phyloP scores from a whole-genome alignment of 2,329 filamentous ascomycete genomes.

The Neofusicoccum ribis region DNA sequence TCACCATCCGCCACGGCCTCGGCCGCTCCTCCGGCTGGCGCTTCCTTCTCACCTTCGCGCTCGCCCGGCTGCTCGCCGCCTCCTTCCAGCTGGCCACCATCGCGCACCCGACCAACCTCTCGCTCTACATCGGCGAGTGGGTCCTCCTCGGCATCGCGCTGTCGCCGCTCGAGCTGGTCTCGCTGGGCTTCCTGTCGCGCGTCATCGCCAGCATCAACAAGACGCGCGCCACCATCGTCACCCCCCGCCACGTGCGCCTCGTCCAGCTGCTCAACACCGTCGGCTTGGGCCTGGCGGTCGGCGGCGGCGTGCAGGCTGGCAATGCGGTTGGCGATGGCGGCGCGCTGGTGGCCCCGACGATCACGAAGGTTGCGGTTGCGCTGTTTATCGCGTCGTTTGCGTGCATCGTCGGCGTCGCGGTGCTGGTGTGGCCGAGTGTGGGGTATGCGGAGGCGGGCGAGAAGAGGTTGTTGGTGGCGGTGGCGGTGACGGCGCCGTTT shows the following conservation, averaged over 20 bases:
- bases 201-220: neutral
- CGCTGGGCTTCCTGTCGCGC: slow-evolving; percentile 14
- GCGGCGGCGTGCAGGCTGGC: neutral
- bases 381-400: slow-evolving; percentile 2
- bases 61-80: neutral
- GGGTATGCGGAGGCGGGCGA: slow-evolving; percentile 3
- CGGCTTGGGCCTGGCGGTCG: neutral
- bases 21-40: slow-evolving; percentile 10
- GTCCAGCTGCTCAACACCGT: slow-evolving; percentile 13
- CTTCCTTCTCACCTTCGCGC: slow-evolving; percentile 11
- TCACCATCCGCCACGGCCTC: slow-evolving; percentile 16
- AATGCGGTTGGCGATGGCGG: neutral
- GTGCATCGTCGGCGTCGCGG: neutral
- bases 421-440: neutral
- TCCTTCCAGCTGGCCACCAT: slow-evolving; percentile 13
- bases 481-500: neutral
- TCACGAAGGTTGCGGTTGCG: neutral
- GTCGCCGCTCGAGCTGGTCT: slow-evolving; percentile 9
- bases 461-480: slow-evolving; percentile 4
- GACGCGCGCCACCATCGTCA: neutral
- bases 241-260: slow-evolving; percentile 3
- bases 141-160: slow-evolving; percentile 15
- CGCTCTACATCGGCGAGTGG: slow-evolving; percentile 18
- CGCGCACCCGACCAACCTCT: neutral
- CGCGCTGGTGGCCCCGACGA: neutral